Evolutionary conservation across 257 asterid species (phyloP).

Genomic region (Orobanche coerulescens): DNA sequence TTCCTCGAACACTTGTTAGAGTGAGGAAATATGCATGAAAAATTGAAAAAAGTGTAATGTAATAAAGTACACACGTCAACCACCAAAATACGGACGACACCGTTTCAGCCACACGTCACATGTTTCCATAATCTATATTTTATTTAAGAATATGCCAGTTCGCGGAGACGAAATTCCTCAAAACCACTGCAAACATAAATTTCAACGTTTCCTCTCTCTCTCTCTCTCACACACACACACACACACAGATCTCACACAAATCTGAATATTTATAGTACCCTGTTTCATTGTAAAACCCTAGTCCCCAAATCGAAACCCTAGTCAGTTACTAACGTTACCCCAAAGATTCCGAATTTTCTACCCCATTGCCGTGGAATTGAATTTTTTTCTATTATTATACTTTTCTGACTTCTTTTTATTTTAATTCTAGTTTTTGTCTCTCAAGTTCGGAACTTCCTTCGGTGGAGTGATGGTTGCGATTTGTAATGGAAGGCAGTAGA

Average conservation of each 20-base stretch:
- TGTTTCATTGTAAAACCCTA: conserved; percentile 35
- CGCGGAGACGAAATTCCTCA: conserved; percentile 21
- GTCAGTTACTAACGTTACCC: neutral
- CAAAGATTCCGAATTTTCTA: neutral
- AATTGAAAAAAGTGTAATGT: neutral
- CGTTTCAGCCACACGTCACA: neutral
- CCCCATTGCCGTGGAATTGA: conserved; percentile 14
- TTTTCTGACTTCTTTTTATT: neutral
- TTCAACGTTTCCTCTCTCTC: conserved; percentile 25
- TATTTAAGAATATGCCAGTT: neutral
- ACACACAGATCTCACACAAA: conserved; percentile 24
- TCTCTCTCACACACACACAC: neutral
- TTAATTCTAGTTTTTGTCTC: neutral
- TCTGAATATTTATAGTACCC: conserved; percentile 17
- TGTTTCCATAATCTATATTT: neutral
- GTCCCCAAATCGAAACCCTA: conserved; percentile 30
- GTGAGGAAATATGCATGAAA: neutral
- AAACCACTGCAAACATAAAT: conserved; percentile 8
- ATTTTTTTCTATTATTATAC: neutral
- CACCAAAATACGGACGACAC: neutral
- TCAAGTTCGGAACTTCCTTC: conserved; percentile 7
- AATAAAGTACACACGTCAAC: neutral
- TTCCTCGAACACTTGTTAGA: neutral
- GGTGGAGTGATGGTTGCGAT: conserved; percentile 55
- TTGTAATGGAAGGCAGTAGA: conserved; percentile 78